phyloP scores from a whole-genome alignment of 495 filamentous ascomycete genomes.

The Penicillium angulare region DNA sequence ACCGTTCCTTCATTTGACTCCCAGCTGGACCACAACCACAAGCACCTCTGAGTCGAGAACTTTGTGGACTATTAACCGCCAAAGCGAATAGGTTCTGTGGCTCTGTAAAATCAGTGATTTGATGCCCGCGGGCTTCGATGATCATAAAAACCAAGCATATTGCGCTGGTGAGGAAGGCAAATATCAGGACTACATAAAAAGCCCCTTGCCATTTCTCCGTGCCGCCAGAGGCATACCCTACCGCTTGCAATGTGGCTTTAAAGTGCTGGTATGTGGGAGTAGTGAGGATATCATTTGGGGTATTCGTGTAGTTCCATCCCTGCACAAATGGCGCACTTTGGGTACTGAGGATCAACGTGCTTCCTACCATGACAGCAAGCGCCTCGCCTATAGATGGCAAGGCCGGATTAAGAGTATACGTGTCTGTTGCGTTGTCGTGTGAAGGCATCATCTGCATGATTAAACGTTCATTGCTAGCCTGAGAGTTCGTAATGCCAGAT shows the following conservation, averaged over 20 bases:
- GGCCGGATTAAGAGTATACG: slow-evolving; percentile 25
- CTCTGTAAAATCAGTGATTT: slow-evolving; percentile 74
- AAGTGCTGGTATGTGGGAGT: slow-evolving; percentile 49
- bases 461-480: slow-evolving; percentile 61
- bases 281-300: slow-evolving; percentile 23
- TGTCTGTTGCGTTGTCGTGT: slow-evolving; percentile 3
- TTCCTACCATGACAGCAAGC: slow-evolving; percentile 63
- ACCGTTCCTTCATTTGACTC: slow-evolving; percentile 53
- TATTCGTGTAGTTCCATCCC: slow-evolving; percentile 51
- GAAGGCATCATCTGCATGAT: slow-evolving; percentile 53
- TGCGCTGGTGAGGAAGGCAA: slow-evolving; percentile 62
- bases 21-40: slow-evolving; percentile 62
- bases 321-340: slow-evolving; percentile 54
- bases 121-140: slow-evolving; percentile 45
- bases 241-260: slow-evolving; percentile 52
- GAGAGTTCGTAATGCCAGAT: slow-evolving; percentile 55
- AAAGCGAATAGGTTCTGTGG: slow-evolving; percentile 69
- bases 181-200: slow-evolving; percentile 61
- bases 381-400: slow-evolving; percentile 66
- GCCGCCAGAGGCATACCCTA: slow-evolving; percentile 63
- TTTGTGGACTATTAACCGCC: slow-evolving; percentile 65
- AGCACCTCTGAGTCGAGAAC: slow-evolving; percentile 51
- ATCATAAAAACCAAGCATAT: slow-evolving; percentile 59
- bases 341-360: slow-evolving; percentile 57
- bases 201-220: slow-evolving; percentile 53